Percentiles rank a stretch among this genome's conserved stretches.
Evolutionary conservation across 1,284 basidiomycete species (phyloP).

Genomic region (Gymnopus androsaceus): DNA sequence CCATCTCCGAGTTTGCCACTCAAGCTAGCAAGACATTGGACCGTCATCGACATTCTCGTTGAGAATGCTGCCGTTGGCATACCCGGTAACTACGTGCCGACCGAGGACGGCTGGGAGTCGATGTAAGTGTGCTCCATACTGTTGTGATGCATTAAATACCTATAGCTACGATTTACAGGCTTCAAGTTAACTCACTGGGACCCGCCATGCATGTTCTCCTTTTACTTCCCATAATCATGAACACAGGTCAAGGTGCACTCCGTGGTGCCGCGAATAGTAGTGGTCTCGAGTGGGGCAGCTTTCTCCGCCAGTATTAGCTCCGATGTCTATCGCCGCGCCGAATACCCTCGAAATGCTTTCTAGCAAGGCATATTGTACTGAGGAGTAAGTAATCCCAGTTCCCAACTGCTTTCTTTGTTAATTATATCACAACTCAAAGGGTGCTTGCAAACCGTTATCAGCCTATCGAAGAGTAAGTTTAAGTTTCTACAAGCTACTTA

Average conservation of each 20-base stretch:
- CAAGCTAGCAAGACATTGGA: constrained; percentile 36
- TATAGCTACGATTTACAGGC: constrained; percentile 19
- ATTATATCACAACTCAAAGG: too few relatives aligned
- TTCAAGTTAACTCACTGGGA: constrained; percentile 4
- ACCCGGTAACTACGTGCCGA: constrained; percentile 23
- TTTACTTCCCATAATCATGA: constrained; percentile 42
- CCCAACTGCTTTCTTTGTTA: too few relatives aligned
- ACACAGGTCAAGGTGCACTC: constrained; percentile 33
- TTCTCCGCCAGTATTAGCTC: constrained; percentile 28
- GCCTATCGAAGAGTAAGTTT: constrained; percentile 38
- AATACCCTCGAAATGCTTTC: constrained; percentile 34
- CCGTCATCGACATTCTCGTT: constrained; percentile 42
- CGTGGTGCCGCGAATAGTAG: constrained; percentile 35
- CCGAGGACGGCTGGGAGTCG: constrained; percentile 40
- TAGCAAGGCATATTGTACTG: constrained; percentile 30
- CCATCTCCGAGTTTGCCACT: constrained; percentile 39
- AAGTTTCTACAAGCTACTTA: neutral
- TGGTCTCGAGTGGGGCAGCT: constrained; percentile 42
- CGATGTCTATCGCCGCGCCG: constrained; percentile 26
- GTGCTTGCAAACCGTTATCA: too few relatives aligned
- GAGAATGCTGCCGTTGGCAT: constrained; percentile 37
- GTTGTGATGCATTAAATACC: neutral
- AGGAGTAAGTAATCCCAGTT: neutral
- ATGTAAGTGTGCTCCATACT: constrained; percentile 32
- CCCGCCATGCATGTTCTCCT: constrained; percentile 34